These are phyloP conservation scores for Monosporascus cannonballus DNA, from an alignment of 2,329 filamentous ascomycete genomes.

Conservation along the genomic window DNA sequence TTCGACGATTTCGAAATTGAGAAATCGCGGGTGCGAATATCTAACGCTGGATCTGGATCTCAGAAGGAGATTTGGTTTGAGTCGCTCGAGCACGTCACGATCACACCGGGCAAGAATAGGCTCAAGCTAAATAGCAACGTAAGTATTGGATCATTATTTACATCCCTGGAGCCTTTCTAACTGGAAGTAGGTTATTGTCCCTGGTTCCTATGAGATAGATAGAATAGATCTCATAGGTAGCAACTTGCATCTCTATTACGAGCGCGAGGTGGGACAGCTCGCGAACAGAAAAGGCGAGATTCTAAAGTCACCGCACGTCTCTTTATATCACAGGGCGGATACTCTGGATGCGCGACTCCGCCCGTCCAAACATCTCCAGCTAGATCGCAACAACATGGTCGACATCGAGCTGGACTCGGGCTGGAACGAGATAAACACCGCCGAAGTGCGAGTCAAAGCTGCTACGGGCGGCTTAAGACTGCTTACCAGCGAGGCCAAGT, in stretches of 20 bases:
- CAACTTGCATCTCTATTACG: constrained; percentile 61
- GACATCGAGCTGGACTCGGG: constrained; percentile 69
- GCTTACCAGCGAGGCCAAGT: constrained; percentile 52
- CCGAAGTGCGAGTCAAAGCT: constrained; percentile 56
- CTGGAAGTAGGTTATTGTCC: constrained; percentile 50
- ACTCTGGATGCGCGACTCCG: constrained; percentile 63
- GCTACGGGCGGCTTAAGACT: constrained; percentile 61
- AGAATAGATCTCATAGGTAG: constrained; percentile 59
- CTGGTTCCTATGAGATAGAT: constrained; percentile 71
- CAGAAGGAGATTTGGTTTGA: constrained; percentile 64
- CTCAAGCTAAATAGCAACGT: constrained; percentile 41
- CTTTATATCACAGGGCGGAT: constrained; percentile 65
- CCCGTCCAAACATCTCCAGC: constrained; percentile 64
- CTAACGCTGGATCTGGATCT: constrained; percentile 47
- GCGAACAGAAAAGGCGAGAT: constrained; percentile 41
- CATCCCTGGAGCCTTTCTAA: constrained; percentile 19
- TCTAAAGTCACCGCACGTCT: constrained; percentile 55
- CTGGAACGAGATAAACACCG: constrained; percentile 60
- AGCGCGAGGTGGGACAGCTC: constrained; percentile 49
- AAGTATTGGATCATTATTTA: constrained; percentile 14
- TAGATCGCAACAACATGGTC: constrained; percentile 72
- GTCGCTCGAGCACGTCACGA: constrained; percentile 34
- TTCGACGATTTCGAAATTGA: constrained; percentile 64
- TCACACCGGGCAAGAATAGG: constrained; percentile 49
- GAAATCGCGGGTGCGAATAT: constrained; percentile 57